Conservation (phyloP, 345 rosid genomes). For the Populus deltoides region DNA sequence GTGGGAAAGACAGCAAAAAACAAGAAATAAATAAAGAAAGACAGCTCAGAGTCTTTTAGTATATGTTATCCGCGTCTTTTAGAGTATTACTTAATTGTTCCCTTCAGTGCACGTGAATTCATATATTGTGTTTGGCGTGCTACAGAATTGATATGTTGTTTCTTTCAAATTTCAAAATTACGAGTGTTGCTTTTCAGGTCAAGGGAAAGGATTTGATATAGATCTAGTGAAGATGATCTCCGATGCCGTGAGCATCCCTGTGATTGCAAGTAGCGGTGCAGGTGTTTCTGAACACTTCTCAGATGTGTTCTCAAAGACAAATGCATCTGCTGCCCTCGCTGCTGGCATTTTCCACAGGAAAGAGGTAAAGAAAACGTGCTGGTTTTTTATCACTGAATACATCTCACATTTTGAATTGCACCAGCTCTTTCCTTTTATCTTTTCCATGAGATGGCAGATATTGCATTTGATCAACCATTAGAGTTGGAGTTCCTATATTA, state of each 20-base stretch:
- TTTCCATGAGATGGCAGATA: neutral
- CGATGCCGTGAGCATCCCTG: slow-evolving; percentile 89
- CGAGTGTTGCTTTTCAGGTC: slow-evolving; percentile 53
- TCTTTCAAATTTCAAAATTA: neutral
- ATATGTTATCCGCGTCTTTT: too few relatives aligned
- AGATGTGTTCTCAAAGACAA: slow-evolving; percentile 70
- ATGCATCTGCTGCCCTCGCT: slow-evolving; percentile 95
- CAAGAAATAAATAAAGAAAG: too few relatives aligned
- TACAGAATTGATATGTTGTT: neutral
- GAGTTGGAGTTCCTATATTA: neutral
- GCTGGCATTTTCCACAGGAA: slow-evolving; percentile 97
- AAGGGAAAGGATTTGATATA: slow-evolving; percentile 87
- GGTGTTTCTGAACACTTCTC: slow-evolving; percentile 78
- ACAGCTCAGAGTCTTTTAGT: too few relatives aligned
- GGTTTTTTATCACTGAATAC: neutral
- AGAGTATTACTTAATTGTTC: too few relatives aligned
- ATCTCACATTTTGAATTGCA: too few relatives aligned
- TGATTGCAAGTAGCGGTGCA: slow-evolving; percentile 97
- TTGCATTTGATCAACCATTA: neutral
- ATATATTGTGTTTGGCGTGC: neutral
- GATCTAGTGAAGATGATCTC: slow-evolving; percentile 78
- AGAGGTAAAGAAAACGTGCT: slow-evolving; percentile 45
- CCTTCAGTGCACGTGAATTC: neutral
- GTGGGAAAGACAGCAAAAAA: too few relatives aligned
- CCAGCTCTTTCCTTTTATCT: neutral